Evolutionary conservation across 2,329 filamentous ascomycete species (phyloP).

Genomic region (Teratosphaeria zuluensis): DNA sequence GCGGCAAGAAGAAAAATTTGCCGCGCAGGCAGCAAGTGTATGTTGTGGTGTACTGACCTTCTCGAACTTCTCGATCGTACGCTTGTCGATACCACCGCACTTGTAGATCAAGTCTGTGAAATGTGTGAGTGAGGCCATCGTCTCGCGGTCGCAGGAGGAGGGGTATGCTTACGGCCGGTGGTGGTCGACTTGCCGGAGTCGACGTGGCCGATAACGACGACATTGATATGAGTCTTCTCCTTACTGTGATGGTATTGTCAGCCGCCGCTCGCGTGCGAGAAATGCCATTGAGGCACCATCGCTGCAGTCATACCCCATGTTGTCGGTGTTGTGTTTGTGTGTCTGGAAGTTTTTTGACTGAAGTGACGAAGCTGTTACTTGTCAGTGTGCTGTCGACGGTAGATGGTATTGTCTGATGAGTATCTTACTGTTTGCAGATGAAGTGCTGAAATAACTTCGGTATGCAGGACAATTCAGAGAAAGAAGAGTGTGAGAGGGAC

Average conservation of each 20-base stretch:
- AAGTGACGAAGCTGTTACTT: background rate
- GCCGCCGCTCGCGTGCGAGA: background rate
- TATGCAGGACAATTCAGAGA: background rate
- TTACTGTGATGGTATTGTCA: constrained; percentile 53
- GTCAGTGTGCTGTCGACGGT: background rate
- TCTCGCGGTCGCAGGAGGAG: constrained; percentile 18
- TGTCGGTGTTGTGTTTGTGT: background rate
- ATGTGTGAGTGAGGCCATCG: constrained; percentile 41
- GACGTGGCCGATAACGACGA: constrained; percentile 99
- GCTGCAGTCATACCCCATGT: background rate
- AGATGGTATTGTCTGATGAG: background rate
- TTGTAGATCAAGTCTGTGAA: constrained; percentile 95
- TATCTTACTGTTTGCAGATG: background rate
- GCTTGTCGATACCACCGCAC: constrained; percentile 99
- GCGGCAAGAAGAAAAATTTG: constrained; percentile 6
- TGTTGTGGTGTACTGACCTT: constrained; percentile 54
- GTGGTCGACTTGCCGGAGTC: constrained; percentile 99
- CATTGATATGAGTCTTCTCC: constrained; percentile 86
- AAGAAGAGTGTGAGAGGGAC: background rate
- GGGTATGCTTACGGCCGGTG: constrained; percentile 57
- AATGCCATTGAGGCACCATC: background rate
- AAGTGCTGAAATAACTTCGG: background rate
- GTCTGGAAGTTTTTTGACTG: background rate
- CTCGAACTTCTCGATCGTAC: constrained; percentile 99
- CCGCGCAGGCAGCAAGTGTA: constrained; percentile 1